Conservation (phyloP, 108 stramenopile genomes). For the Pelagomonas calceolata region DNA sequence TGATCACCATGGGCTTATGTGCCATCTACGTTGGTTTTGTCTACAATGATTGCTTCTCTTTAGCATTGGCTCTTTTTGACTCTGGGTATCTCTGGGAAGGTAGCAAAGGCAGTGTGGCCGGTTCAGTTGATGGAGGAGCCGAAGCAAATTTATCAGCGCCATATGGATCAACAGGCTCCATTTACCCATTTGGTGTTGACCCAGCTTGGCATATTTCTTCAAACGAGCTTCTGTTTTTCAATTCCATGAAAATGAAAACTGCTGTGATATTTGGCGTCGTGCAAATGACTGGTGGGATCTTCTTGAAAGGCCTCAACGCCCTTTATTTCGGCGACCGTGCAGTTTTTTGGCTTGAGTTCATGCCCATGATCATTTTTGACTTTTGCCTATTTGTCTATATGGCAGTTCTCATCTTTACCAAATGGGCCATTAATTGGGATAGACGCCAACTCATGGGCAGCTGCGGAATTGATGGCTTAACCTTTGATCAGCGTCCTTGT, state of each 20-base stretch:
- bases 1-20: constrained; percentile 91
- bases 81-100: constrained; percentile 61
- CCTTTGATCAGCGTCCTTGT: not conserved
- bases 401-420: constrained; percentile 88
- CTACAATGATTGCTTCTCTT: constrained; percentile 96
- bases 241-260: constrained; percentile 99
- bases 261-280: constrained; percentile 89
- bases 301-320: constrained; percentile 78
- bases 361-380: constrained; percentile 93
- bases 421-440: constrained; percentile 96
- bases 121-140: not conserved
- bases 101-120: constrained; percentile 5
- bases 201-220: constrained; percentile 88
- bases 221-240: constrained; percentile 95
- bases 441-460: constrained; percentile 82
- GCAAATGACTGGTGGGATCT: constrained; percentile 92
- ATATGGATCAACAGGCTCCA: constrained; percentile 64
- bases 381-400: constrained; percentile 89
- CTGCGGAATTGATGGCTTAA: constrained; percentile 58
- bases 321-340: constrained; percentile 75
- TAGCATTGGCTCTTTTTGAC: constrained; percentile 82
- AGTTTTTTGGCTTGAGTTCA: constrained; percentile 81
- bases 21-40: constrained; percentile 90
- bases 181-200: constrained; percentile 95
- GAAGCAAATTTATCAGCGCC: constrained; percentile 42